A percentile compares a stretch with the other conserved stretches of the same genome.
Evolutionary conservation across 257 asterid genomes (phyloP).

Genomic region (Pogostemon cablin): DNA sequence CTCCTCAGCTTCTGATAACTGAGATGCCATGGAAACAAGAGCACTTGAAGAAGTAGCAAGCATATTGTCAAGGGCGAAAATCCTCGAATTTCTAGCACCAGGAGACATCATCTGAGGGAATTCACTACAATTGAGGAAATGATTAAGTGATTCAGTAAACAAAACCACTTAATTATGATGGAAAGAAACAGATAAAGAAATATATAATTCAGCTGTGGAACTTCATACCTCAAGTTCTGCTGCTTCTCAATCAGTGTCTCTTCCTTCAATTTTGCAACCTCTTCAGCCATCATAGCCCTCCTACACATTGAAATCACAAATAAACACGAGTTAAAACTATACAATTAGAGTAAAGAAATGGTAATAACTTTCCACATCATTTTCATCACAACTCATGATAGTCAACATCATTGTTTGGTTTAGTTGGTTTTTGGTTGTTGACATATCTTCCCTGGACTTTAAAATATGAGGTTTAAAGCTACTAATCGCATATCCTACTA

Average conservation of each 20-base stretch:
- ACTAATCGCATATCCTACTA: not conserved
- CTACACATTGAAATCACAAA: slow-evolving; percentile 39
- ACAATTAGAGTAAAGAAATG: not conserved
- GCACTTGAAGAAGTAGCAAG: slow-evolving; percentile 88
- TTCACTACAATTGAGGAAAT: slow-evolving; percentile 47
- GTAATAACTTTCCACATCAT: slow-evolving; percentile 11
- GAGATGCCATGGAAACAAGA: slow-evolving; percentile 96
- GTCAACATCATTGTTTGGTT: not conserved
- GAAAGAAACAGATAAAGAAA: not conserved
- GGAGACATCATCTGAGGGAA: slow-evolving; percentile 80
- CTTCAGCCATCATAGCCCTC: slow-evolving; percentile 94
- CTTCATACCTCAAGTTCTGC: slow-evolving; percentile 66
- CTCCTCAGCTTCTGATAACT: slow-evolving; percentile 97
- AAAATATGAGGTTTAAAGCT: not conserved
- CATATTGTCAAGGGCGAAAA: slow-evolving; percentile 93
- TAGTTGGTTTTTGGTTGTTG: not conserved
- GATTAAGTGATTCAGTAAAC: slow-evolving; percentile 18
- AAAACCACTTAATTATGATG: not conserved
- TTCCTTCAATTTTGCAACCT: slow-evolving; percentile 79
- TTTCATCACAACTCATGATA: not conserved
- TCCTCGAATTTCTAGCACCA: slow-evolving; percentile 92
- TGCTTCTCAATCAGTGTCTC: slow-evolving; percentile 61
- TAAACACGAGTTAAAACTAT: not conserved
- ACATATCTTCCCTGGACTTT: not conserved
- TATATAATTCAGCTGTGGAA: slow-evolving; percentile 13